A percentile compares a stretch with the other conserved stretches of the same genome.
Evolutionary conservation across 2,329 filamentous ascomycete species (phyloP).

Genomic region (Didymella segeticola): DNA sequence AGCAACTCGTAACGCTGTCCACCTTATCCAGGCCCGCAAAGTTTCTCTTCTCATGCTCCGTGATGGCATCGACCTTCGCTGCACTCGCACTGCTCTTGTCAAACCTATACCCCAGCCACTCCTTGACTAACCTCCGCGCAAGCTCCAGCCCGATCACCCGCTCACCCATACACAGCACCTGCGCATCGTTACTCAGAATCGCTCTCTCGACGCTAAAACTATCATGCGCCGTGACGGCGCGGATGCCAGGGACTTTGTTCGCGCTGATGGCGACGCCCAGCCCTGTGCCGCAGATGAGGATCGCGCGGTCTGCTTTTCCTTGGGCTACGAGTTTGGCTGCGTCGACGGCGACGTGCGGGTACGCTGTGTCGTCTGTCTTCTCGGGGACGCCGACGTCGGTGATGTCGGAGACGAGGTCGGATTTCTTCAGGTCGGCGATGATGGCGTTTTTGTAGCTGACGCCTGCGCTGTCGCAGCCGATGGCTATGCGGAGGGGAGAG

Average conservation of each 20-base stretch:
- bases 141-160: constrained; percentile 82
- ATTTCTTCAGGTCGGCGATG: constrained; percentile 72
- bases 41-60: constrained; percentile 54
- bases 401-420: constrained; percentile 70
- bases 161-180: constrained; percentile 87
- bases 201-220: constrained; percentile 82
- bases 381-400: constrained; percentile 76
- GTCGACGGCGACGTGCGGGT: constrained; percentile 78
- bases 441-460: constrained; percentile 80
- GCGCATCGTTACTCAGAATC: constrained; percentile 83
- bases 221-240: constrained; percentile 90
- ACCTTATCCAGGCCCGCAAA: constrained; percentile 30
- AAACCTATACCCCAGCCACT: constrained; percentile 86
- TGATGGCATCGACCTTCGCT: constrained; percentile 60
- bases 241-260: constrained; percentile 84
- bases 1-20: constrained; percentile 8
- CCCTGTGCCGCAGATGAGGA: constrained; percentile 85
- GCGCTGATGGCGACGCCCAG: constrained; percentile 87
- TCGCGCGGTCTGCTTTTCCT: constrained; percentile 75
- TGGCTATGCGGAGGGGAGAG: constrained; percentile 62
- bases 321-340: constrained; percentile 70
- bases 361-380: constrained; percentile 76
- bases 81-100: constrained; percentile 70
- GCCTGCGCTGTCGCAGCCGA: constrained; percentile 75
- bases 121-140: constrained; percentile 75